Base-by-base conservation (phyloP, 2,329 filamentous ascomycete species). In the Blastomyces percursus region DNA sequence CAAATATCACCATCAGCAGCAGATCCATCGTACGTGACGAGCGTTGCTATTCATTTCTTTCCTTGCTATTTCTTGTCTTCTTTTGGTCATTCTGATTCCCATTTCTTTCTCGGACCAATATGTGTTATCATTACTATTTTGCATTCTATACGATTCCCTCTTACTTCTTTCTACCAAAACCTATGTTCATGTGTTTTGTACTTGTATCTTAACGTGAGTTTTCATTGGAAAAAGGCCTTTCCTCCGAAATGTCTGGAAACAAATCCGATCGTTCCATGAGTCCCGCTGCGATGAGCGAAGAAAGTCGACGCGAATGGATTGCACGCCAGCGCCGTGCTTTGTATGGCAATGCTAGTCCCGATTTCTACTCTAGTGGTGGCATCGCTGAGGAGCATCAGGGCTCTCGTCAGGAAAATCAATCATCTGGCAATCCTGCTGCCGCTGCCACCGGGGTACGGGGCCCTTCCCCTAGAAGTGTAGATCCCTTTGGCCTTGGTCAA, bases 1-100 rank as follows among this genome's bases (percentile, higher is more conserved):
- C 79, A 99, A 97, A 80, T 96, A 97, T 81, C 94, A 99, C 81
- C 95, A 96, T 81, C 94, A 99, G 85, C 94, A 99, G 85, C 94
- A 99, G 86, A 97, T 96, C 81, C 96, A 97, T 83, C 88, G 94
- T 97, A 80, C 71, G 77, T 78, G 74, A 78, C 77, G 63, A 76
- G 74, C 71, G 68, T 73, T 69, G 71, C 67, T 70, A 67, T 68
- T 69, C 44, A 44, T 56, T 60, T 60, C 30, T 19, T 61, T 19
- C 21, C n/a, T 67, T 63, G 65, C 66, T 61, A 62, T 63, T 67
- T 66, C 63, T 69, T 67, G 64, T 70, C 69, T 66, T 67, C 70
- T 61, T 50, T 59, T 62, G 71, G 69, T 67, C 67, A 66, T 65
- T 70, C 67, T 66, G 66, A 46, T 71, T 69, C 67, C 72, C 51